Base-by-base conservation (phyloP, 2,329 filamentous ascomycete genomes). In the Phyllosticta citribraziliensis region DNA sequence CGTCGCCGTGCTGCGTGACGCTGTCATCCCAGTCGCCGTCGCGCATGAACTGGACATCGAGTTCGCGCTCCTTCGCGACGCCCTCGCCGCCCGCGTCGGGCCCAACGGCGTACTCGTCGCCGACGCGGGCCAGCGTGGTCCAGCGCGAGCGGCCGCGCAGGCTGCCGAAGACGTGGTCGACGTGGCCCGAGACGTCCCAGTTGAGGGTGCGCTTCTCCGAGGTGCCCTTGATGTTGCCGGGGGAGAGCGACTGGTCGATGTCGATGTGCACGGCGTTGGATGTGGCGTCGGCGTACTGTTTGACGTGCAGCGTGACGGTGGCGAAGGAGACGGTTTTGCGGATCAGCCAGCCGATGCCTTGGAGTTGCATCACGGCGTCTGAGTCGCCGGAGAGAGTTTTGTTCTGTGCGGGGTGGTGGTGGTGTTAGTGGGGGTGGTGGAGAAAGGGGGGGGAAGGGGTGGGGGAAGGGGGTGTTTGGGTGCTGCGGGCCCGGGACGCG, bases 161-260 rank as follows among this genome's bases (percentile, higher is more conserved):
- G 60, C 75, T 77, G 62, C 91, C 91, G 72, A 95, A 96, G 66
- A 96, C 82, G 79, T 85, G 86, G 78, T 96, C 91, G 24, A 76
- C 77, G 78, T 92, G 89, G 64, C 83, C 81, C 67, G 87, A 85
- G 60, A 75, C 80, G 24, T 74, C 71, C 76, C 80, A 85, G 70
- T 87, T 80, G 2, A 87, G 73, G 1, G 70, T 74, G 55, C 86
- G 81, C 8, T 74, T 69, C 70, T 89, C 86, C 19, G 75, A 75
- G 19, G 81, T 91, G 67, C 84, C 86, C 69, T 83, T 83, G 65
- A 95, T 78, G 60, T 86, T 87, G 63, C 86, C 89, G 9, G 88
- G 89, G 47, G 83, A 79, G 55, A 82, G 78, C 3, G 47, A 11
- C 76, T 95, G 90, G 62, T 84, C 82, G 70, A 91, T 86, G 56